Evolutionary conservation across 1,139 yeast genomes (phyloP).

Genomic region (Candida neerlandica): DNA sequence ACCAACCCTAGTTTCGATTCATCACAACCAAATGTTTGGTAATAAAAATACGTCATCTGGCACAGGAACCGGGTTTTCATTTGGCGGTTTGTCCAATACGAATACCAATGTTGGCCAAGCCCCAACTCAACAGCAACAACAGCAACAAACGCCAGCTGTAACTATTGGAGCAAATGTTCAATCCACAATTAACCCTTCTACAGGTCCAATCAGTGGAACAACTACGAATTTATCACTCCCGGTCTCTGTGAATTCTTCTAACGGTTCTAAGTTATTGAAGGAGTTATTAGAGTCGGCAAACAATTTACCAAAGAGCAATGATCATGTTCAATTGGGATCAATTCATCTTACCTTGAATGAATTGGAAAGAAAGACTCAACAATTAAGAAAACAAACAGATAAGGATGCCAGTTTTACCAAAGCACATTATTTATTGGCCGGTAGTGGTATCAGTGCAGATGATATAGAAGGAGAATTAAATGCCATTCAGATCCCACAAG

Average conservation of each 20-base stretch:
- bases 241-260: slow-evolving; percentile 12
- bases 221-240: slow-evolving; percentile 13
- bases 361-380: slow-evolving; percentile 69
- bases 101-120: slow-evolving; percentile 3
- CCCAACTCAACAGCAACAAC: not conserved
- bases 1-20: not conserved
- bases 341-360: slow-evolving; percentile 78
- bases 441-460: slow-evolving; percentile 87
- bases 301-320: slow-evolving; percentile 61
- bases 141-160: slow-evolving; percentile 6
- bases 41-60: slow-evolving; percentile 13
- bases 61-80: slow-evolving; percentile 16
- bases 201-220: slow-evolving; percentile 9
- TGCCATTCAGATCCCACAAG: slow-evolving; percentile 28
- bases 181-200: slow-evolving; percentile 11
- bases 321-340: slow-evolving; percentile 64
- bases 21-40: slow-evolving; percentile 18
- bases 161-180: slow-evolving; percentile 12
- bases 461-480: slow-evolving; percentile 75
- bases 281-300: slow-evolving; percentile 74
- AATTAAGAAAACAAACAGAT: slow-evolving; percentile 52
- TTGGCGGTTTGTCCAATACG: slow-evolving; percentile 14
- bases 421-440: slow-evolving; percentile 89
- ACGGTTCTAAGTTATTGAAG: slow-evolving; percentile 35
- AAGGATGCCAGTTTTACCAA: slow-evolving; percentile 61